These are phyloP conservation scores for Suillus decipiens DNA, from an alignment of 768 basidiomycete genomes.

Conservation along the genomic window DNA sequence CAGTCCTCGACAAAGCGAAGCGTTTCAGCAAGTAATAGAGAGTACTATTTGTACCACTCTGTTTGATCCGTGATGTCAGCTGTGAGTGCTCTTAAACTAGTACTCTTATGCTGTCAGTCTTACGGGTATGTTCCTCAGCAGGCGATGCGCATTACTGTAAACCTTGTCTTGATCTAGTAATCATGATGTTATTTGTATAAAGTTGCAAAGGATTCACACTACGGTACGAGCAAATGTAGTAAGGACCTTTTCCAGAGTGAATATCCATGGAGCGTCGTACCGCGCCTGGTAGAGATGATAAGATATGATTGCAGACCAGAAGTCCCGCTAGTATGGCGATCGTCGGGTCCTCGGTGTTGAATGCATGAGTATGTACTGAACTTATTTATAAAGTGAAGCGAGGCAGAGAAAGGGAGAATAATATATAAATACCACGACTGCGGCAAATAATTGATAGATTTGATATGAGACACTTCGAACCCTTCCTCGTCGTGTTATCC, in stretches of 20 bases:
- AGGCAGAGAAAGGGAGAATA: too few species aligned
- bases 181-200: slow-evolving; percentile 1
- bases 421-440: too few species aligned
- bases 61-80: slow-evolving; percentile 5
- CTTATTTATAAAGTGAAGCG: background rate
- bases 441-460: too few species aligned
- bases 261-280: background rate
- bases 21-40: background rate
- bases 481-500: too few species aligned
- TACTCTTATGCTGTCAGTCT: background rate
- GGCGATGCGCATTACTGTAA: slow-evolving; percentile 5
- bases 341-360: background rate
- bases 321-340: background rate
- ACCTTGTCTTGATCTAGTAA: slow-evolving; percentile 4
- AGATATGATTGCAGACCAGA: background rate
- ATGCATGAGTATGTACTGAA: background rate
- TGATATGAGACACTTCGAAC: too few species aligned
- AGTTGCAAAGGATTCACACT: background rate
- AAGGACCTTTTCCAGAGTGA: background rate
- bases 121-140: background rate
- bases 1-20: slow-evolving; percentile 1
- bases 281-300: background rate
- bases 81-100: background rate
- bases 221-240: slow-evolving; percentile 1
- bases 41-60: background rate